A percentile compares a stretch with the other conserved stretches of the same genome.
These are phyloP conservation scores for Chloromonas sp. DNA, from an alignment of 163 green algal species.

Conservation along the genomic window DNA sequence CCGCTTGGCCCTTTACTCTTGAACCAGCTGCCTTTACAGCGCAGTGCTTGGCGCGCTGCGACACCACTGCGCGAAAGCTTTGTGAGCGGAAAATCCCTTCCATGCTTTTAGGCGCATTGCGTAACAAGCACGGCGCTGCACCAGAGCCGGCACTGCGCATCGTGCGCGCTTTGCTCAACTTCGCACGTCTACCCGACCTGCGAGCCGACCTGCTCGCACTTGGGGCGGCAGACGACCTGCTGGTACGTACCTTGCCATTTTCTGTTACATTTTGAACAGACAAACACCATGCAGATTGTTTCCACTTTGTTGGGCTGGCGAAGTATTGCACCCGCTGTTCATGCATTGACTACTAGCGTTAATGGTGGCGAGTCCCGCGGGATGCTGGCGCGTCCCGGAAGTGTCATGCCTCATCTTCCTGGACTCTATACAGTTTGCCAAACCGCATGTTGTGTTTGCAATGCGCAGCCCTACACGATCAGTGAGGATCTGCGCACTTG, in stretches of 20 bases:
- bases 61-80: constrained; percentile 2
- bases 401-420: no score
- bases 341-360: no score
- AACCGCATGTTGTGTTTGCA: neutral
- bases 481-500: constrained; percentile 1
- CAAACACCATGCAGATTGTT: no score
- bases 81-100: constrained; percentile 4
- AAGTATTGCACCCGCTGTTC: no score
- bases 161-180: constrained; percentile 13
- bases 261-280: neutral
- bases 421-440: no score
- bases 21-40: constrained; percentile 8
- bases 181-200: constrained; percentile 12
- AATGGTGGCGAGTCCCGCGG: no score
- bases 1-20: constrained; percentile 11
- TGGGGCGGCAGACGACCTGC: neutral
- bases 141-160: constrained; percentile 6
- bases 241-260: neutral
- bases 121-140: constrained; percentile 6
- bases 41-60: constrained; percentile 8
- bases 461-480: neutral
- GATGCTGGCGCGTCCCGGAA: no score
- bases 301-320: no score
- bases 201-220: constrained; percentile 1
- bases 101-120: constrained; percentile 8